Percentiles rank a stretch among this genome's conserved stretches.
Conservation (phyloP, 768 basidiomycete species). For the Serendipita sp. region DNA sequence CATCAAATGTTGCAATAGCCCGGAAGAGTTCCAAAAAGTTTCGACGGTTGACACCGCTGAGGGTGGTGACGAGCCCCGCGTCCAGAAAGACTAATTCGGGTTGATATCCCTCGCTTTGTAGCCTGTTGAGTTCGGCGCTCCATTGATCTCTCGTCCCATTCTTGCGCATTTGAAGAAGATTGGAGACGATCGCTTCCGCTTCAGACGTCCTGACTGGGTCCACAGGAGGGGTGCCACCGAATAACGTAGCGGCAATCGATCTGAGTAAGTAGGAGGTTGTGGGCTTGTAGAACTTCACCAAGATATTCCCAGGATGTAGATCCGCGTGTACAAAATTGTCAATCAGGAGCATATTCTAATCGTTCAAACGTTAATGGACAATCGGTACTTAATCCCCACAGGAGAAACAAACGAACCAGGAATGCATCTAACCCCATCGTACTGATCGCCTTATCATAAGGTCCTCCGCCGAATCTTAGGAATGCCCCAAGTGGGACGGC, state of each 20-base stretch:
- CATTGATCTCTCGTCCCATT: slow-evolving; percentile 35
- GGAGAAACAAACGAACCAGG: slow-evolving; percentile 37
- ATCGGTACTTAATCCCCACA: neutral
- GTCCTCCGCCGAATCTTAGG: slow-evolving; percentile 77
- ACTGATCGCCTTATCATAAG: slow-evolving; percentile 77
- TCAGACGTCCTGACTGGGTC: slow-evolving; percentile 12
- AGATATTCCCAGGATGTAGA: slow-evolving; percentile 87
- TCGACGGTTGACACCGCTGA: slow-evolving; percentile 61
- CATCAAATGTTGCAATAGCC: slow-evolving; percentile 91
- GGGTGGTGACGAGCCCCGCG: slow-evolving; percentile 82
- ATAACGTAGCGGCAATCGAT: slow-evolving; percentile 40
- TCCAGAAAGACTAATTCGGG: slow-evolving; percentile 95
- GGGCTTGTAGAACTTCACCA: slow-evolving; percentile 88
- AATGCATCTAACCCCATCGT: slow-evolving; percentile 91
- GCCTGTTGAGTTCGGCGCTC: slow-evolving; percentile 45
- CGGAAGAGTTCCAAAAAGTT: slow-evolving; percentile 97
- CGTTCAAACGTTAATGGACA: slow-evolving; percentile 6
- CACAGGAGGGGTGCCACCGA: slow-evolving; percentile 23
- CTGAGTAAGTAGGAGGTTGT: slow-evolving; percentile 46
- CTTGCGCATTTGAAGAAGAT: neutral
- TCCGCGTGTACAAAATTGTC: slow-evolving; percentile 96
- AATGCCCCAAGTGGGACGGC: slow-evolving; percentile 81
- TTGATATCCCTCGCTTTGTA: slow-evolving; percentile 59
- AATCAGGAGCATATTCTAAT: slow-evolving; percentile 87
- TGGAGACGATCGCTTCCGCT: neutral